phyloP scores from a whole-genome alignment of 306 rosid genomes.

The Cicer chorassanicum region DNA sequence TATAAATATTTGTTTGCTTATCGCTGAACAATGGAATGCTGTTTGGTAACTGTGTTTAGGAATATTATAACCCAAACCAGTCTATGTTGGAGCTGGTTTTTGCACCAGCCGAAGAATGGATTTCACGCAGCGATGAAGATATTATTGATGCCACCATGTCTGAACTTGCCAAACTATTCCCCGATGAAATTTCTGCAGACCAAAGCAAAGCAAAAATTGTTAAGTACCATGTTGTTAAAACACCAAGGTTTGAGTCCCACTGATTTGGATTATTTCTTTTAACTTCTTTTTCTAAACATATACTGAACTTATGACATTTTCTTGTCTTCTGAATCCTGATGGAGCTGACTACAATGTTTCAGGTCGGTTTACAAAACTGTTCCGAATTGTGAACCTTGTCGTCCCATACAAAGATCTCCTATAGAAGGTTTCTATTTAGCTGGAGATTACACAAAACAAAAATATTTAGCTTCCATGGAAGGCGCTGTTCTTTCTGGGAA shows the following conservation, averaged over 20 bases:
- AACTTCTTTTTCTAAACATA: constrained; percentile 16
- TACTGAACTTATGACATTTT: constrained; percentile 13
- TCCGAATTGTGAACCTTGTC: constrained; percentile 92
- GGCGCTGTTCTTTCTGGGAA: constrained; percentile 98
- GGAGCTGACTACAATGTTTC: constrained; percentile 33
- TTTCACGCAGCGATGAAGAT: constrained; percentile 80
- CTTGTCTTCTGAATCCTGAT: constrained; percentile 34
- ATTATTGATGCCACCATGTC: constrained; percentile 91
- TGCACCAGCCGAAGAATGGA: constrained; percentile 98
- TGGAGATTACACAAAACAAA: constrained; percentile 96
- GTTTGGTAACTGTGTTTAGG: constrained; percentile 57
- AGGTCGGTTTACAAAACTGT: constrained; percentile 95
- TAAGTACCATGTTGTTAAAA: constrained; percentile 92
- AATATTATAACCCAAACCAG: constrained; percentile 85
- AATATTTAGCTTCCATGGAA: constrained; percentile 98
- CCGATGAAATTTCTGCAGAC: constrained; percentile 90
- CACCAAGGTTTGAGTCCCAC: constrained; percentile 76
- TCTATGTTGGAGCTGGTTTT: constrained; percentile 98
- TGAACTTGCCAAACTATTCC: constrained; percentile 94
- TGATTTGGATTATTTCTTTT: constrained; percentile 30
- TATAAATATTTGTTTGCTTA: constrained; percentile 20
- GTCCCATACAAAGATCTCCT: constrained; percentile 93
- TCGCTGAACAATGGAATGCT: constrained; percentile 7
- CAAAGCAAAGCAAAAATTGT: constrained; percentile 94
- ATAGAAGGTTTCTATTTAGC: constrained; percentile 92